Conservation (phyloP, 345 rosid species). For the Jatropha curcas region DNA sequence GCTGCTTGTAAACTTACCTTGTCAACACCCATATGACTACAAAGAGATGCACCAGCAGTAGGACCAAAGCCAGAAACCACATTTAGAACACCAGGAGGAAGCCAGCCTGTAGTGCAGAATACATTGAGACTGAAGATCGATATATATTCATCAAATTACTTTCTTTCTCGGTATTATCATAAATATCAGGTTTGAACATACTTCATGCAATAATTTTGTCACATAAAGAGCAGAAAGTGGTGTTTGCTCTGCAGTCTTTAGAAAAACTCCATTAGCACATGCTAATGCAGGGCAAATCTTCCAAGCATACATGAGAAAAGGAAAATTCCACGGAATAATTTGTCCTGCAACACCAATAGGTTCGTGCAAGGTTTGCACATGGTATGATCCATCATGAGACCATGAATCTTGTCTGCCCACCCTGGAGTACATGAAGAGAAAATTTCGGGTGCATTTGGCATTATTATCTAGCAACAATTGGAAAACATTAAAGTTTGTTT, state of each 20-base stretch:
- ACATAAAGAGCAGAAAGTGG: constrained; percentile 38
- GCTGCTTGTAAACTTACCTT: constrained; percentile 54
- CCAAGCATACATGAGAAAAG: constrained; percentile 30
- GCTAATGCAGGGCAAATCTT: constrained; percentile 42
- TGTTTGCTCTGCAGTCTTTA: constrained; percentile 40
- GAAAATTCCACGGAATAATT: constrained; percentile 43
- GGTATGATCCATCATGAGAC: constrained; percentile 31
- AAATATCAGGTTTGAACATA: neutral
- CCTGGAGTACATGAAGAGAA: constrained; percentile 36
- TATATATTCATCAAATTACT: too few relatives aligned
- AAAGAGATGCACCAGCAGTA: constrained; percentile 75
- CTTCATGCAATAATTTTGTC: constrained; percentile 59
- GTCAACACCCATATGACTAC: constrained; percentile 79
- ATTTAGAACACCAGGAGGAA: constrained; percentile 80
- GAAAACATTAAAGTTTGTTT: too few relatives aligned
- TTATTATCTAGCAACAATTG: too few relatives aligned
- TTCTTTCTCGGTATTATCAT: too few relatives aligned
- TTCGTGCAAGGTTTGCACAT: constrained; percentile 38
- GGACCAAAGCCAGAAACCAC: constrained; percentile 76
- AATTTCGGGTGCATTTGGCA: too few relatives aligned
- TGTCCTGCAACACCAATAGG: constrained; percentile 39
- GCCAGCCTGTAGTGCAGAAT: constrained; percentile 60
- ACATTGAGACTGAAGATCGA: neutral
- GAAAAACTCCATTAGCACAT: constrained; percentile 30
- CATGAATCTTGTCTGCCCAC: constrained; percentile 56